Evolutionary conservation across 2,329 filamentous ascomycete species (phyloP), one percentile per base, ranked within the genome.

Genomic region (Lasiodiplodia theobromae): DNA sequence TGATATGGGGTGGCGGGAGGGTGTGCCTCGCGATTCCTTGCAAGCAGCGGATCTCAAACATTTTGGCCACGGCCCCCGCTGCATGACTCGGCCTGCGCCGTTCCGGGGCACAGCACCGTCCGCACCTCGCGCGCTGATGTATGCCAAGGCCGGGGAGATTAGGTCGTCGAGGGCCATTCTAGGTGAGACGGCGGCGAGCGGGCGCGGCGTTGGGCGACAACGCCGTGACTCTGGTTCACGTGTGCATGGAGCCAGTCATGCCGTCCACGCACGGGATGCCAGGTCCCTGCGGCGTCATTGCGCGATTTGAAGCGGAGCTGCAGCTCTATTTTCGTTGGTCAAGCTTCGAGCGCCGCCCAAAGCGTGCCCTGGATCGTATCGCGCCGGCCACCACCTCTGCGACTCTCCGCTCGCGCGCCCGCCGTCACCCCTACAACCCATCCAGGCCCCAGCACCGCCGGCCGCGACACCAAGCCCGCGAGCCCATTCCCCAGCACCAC

Each of bases 311-410:
- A 64, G 60, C 60, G 60, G 60, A 64, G 60, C 40, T 49, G 58
- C 58, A 62, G 58, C 58, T 62, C 58, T 64, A 64, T 64, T 64
- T 64, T 52, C 60, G 60, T 64, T 64, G 60, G 60, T 64, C 60
- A 64, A 64, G 60, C 60, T 64, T 64, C 60, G 23, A 28, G 58
- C 58, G 40, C 31, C 57, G 57, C 57, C 57, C 57, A 60, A 60
- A 60, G 57, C 57, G 58, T 51, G 58, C 58, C 31, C 60, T 64
- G 40, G 60, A 52, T 64, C 60, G 60, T 64, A 52, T 64, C 60
- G 60, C 54, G 54, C 60, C 58, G 60, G 60, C 60, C 60, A 64
- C 63, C 62, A 66, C 51, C 63, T 64, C 60, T 64, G 44, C 63
- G 34, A 47, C 51, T 66, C 63, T 66, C 49, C 63, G 63, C 63